phyloP scores from a whole-genome alignment of 805 yeast species.

The Saccharomyces paradoxus region DNA sequence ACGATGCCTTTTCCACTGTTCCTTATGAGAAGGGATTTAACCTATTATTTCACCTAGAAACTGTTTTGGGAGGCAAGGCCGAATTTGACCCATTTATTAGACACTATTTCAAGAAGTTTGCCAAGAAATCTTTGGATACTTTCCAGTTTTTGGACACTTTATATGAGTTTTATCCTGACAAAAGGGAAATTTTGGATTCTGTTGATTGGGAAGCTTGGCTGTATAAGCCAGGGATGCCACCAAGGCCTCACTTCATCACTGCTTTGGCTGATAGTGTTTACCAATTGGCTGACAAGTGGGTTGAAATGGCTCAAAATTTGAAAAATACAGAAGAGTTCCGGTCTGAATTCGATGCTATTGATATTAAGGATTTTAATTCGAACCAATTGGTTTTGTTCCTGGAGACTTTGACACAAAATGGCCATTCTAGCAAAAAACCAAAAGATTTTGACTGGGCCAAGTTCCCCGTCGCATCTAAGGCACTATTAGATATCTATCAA shows the following conservation, averaged over 20 bases:
- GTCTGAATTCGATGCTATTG: constrained; percentile 37
- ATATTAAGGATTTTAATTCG: constrained; percentile 53
- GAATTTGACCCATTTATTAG: constrained; percentile 75
- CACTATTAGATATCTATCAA: constrained; percentile 33
- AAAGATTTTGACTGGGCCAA: constrained; percentile 31
- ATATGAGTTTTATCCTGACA: constrained; percentile 52
- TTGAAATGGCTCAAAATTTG: constrained; percentile 26
- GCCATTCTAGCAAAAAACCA: constrained; percentile 6
- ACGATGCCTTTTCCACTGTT: constrained; percentile 78
- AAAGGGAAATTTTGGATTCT: constrained; percentile 46
- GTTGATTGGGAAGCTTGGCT: constrained; percentile 87
- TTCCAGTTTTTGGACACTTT: constrained; percentile 71
- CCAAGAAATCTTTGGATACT: constrained; percentile 67
- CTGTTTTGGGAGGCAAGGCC: constrained; percentile 51
- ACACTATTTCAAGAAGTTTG: constrained; percentile 62
- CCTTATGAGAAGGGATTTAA: constrained; percentile 91
- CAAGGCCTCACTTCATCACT: constrained; percentile 75
- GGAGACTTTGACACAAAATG: constrained; percentile 51
- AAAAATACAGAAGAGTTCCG: constrained; percentile 16
- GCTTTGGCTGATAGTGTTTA: constrained; percentile 67
- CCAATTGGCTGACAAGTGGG: constrained; percentile 60
- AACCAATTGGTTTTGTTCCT: constrained; percentile 75
- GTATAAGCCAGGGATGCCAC: constrained; percentile 79
- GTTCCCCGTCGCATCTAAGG: constrained; percentile 29
- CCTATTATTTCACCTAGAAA: constrained; percentile 67